Evolutionary conservation across 805 yeast genomes (phyloP), one percentile per base, ranked within the genome.

Genomic region (Starmerella bombi): DNA sequence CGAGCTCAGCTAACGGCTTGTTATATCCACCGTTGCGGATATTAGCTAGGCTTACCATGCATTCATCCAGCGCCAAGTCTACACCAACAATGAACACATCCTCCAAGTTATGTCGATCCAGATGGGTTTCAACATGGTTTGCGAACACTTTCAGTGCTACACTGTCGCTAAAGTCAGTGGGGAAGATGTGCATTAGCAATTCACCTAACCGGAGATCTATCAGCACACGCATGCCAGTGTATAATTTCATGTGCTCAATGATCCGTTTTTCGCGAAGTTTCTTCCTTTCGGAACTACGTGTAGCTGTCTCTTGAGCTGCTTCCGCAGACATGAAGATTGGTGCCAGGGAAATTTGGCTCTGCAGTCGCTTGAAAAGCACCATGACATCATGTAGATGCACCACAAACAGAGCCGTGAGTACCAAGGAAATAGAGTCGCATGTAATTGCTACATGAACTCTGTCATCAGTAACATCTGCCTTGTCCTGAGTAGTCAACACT

Each of bases 351-450:
- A 49, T 38, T 31, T 49, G 54, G 6, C 43, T 36, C 27, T 45
- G 48, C 17, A 51, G 37, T 4, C 51, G 51, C 38, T 48, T 43
- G 38, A 50, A 42, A 30, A 51, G 35, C 14, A 76, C 75, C 52
- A 73, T 71, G 34, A 91, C 77, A 58, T 86, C 95, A 48, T 78
- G 67, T 23, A 83, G 64, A 52, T 80, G 84, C 0, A 94, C 77
- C 0, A 91, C 91, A 0, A 93, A 78, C 53, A 91, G 66, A 0
- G 94, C 84, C 0, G 97, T 86, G 44, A 80, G 64, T 52, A 72
- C 83, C 2, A 82, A 53, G 42, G 72, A 73, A 14, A 77, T 65
- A 0, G 72, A 62, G 2, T 66, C 73, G 46, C 77, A 44, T 16
- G 53, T 50, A 4, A 45, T 45, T 12, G 50, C 46, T 14, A 52